These are phyloP conservation scores for Phaffia australis DNA, from an alignment of 768 basidiomycete genomes.

Conservation along the genomic window DNA sequence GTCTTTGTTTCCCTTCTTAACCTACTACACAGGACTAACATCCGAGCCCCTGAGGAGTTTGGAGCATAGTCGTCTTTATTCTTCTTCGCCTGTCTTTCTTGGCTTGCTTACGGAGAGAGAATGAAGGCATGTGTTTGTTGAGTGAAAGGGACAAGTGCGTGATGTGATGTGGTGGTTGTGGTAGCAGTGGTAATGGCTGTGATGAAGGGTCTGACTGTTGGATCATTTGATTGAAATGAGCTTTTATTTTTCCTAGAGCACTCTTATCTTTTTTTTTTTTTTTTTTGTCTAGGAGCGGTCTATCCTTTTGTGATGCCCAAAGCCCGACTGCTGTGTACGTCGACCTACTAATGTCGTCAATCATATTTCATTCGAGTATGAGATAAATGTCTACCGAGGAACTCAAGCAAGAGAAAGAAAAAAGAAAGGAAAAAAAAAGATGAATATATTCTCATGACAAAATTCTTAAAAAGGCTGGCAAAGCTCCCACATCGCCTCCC, in stretches of 20 bases:
- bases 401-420: neutral
- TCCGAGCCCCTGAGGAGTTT: constrained; percentile 18
- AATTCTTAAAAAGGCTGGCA: neutral
- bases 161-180: neutral
- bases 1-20: no score
- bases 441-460: neutral
- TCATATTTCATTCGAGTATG: constrained; percentile 1
- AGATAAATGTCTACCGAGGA: neutral
- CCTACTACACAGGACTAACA: neutral
- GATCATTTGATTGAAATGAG: no score
- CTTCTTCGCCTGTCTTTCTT: neutral
- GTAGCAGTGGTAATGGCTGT: no score
- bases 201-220: no score
- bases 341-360: neutral
- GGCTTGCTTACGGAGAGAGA: neutral
- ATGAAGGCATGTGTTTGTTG: neutral
- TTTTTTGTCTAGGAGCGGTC: no score
- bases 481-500: neutral
- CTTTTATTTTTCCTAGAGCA: no score
- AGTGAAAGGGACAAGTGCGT: neutral
- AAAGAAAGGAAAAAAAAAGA: neutral
- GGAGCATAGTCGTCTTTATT: constrained; percentile 1
- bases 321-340: no score
- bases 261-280: no score
- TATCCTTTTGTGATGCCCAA: neutral